phyloP scores from a whole-genome alignment of 75 land plant genomes.

The Pseudotsuga menziesii region DNA sequence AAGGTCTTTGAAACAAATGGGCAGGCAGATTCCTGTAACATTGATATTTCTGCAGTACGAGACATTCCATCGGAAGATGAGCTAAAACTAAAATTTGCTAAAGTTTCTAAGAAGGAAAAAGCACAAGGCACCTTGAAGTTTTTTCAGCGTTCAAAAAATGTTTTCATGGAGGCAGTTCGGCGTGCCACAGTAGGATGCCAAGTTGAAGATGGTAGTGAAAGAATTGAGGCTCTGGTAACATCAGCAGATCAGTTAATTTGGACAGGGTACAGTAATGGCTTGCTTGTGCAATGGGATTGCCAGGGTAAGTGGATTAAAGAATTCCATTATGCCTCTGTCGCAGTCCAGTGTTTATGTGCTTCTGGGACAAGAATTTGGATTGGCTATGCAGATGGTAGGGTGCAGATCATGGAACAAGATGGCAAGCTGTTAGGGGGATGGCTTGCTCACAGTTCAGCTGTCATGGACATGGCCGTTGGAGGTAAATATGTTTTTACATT shows the following conservation, averaged over 20 bases:
- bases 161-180: conserved; percentile 80
- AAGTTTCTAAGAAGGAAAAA: conserved; percentile 72
- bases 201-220: conserved; percentile 61
- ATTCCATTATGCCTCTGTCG: conserved; percentile 34
- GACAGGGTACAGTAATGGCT: conserved; percentile 82
- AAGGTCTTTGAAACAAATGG: conserved; percentile 78
- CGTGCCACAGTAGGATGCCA: conserved; percentile 68
- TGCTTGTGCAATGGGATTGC: conserved; percentile 78
- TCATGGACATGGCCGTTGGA: conserved; percentile 66
- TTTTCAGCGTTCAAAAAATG: conserved; percentile 87
- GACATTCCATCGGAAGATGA: conserved; percentile 58
- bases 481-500: conserved; percentile 70
- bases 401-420: conserved; percentile 61
- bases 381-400: conserved; percentile 74
- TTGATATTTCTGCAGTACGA: conserved; percentile 42
- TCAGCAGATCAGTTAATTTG: conserved; percentile 79
- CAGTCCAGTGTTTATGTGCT: conserved; percentile 67
- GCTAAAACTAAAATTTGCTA: conserved; percentile 29
- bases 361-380: conserved; percentile 75
- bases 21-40: conserved; percentile 51
- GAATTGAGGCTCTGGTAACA: conserved; percentile 60
- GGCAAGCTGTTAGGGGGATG: conserved; percentile 72
- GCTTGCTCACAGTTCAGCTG: conserved; percentile 68
- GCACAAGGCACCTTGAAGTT: conserved; percentile 54
- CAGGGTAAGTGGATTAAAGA: conserved; percentile 71